These are phyloP conservation scores for Dactylellina haptotyla DNA, from an alignment of 2,329 filamentous ascomycete genomes.

Conservation along the genomic window DNA sequence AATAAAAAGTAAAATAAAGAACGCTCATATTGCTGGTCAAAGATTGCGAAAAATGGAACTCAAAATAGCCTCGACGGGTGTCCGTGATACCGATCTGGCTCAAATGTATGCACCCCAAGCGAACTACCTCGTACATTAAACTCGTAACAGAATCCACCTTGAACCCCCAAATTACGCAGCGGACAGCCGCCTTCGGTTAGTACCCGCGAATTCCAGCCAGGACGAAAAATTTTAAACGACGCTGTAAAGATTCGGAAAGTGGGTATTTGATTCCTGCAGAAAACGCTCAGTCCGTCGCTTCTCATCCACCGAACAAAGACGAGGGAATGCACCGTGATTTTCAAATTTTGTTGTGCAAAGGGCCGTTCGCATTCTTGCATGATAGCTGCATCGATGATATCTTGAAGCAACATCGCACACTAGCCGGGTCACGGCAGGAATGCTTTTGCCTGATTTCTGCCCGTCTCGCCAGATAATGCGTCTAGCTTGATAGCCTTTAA, in stretches of 20 bases:
- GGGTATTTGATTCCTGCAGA: conserved; percentile 22
- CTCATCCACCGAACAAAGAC: conserved; percentile 21
- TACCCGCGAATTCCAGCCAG: conserved; percentile 22
- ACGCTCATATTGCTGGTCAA: conserved; percentile 1
- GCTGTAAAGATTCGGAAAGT: conserved; percentile 12
- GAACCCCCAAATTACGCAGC: conserved; percentile 27
- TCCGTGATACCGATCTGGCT: conserved; percentile 25
- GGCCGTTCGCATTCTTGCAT: conserved; percentile 39
- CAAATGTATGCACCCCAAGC: conserved; percentile 13
- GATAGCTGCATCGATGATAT: conserved; percentile 40
- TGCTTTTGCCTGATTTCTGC: conserved; percentile 41
- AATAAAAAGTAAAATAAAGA: conserved; percentile 5
- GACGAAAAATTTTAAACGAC: conserved; percentile 34
- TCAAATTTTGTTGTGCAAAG: conserved; percentile 17
- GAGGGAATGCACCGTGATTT: conserved; percentile 16
- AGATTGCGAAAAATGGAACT: conserved; percentile 33
- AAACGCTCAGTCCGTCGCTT: conserved; percentile 14
- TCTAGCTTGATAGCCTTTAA: conserved; percentile 48
- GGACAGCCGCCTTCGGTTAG: conserved; percentile 51
- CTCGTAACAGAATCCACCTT: conserved; percentile 20
- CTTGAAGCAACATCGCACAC: conserved; percentile 31
- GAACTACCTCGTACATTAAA: conserved; percentile 18
- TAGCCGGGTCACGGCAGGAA: conserved; percentile 52
- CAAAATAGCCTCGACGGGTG: conserved; percentile 1
- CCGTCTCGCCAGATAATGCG: conserved; percentile 41